Base-by-base conservation (phyloP, 2,329 filamentous ascomycete species). In the Penicillium italicum region DNA sequence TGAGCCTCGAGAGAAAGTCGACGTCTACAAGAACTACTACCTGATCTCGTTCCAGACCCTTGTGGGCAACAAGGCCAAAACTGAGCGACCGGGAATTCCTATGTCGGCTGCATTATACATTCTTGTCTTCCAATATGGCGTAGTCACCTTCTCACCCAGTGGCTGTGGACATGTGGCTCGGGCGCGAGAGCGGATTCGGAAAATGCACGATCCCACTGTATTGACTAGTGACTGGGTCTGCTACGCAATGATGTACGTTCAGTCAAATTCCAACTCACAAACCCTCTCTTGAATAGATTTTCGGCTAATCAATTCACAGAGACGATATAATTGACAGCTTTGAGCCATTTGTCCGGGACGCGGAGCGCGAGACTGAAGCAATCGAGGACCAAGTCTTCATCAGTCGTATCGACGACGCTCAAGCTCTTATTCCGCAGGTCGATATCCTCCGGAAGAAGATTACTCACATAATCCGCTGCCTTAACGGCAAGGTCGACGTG, bases 241-340 rank as follows among this genome's bases (percentile, higher is more conserved):
- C 77, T 99, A 99, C 72, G 94, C 94, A 33, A 80, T 99, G 63
- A 97, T 97, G 87, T 91, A 79, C n/a, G n/a, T n/a, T 78, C 2
- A 12, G 16, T 11, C 38, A 31, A 24, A 14, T 34, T 3, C 4
- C 11, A 12, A 5, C 5, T 9, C 24, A 30, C 9, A 1, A 22
- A 6, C 33, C 6, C 18, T 4, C 8, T n/a, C 10, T 18, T 18
- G 11, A 12, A 40, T 22, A 6, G 7, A 18, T n/a, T 5, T 1
- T 11, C 18, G 11, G 8, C 34, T 42, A 49, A 45, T 20, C 7
- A 7, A 20, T 18, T 10, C n/a, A 5, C 9, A 90, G 88, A 69
- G 94, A 99, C 74, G 90, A 97, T 69, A 97, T 99, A 69, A 91
- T 97, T 58, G 94, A 99, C 76, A 89, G 85, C 18, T 97, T 97